Conservation (phyloP, 495 filamentous ascomycete species). For the Friedmanniomyces simplex region DNA sequence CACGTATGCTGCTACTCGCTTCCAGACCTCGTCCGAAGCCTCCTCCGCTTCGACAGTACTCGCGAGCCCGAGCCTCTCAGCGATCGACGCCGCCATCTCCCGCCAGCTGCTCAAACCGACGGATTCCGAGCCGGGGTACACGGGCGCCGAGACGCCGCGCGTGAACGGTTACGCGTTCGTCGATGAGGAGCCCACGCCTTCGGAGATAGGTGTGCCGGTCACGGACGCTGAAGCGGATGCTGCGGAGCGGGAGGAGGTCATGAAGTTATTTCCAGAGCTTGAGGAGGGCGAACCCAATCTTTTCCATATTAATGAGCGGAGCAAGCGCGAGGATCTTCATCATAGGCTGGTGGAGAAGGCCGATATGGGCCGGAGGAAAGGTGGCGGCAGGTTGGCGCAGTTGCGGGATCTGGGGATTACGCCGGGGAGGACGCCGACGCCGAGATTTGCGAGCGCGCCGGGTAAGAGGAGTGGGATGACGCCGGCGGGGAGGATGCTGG, state of each 20-base stretch:
- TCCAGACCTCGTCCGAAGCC: constrained; percentile 26
- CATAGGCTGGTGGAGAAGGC: constrained; percentile 84
- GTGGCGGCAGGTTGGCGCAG: constrained; percentile 32
- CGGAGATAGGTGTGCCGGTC: constrained; percentile 19
- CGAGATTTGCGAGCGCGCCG: constrained; percentile 54
- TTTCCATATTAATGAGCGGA: constrained; percentile 67
- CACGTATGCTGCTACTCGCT: constrained; percentile 67
- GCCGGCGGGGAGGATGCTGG: constrained; percentile 72
- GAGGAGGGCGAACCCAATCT: constrained; percentile 59
- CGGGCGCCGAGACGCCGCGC: constrained; percentile 66
- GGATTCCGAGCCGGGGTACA: constrained; percentile 55
- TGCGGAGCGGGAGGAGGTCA: constrained; percentile 23
- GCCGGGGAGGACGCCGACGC: constrained; percentile 46
- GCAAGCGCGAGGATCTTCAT: constrained; percentile 73
- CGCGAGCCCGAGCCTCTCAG: constrained; percentile 70
- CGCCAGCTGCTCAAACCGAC: constrained; percentile 51
- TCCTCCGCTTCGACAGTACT: constrained; percentile 29
- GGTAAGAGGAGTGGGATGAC: constrained; percentile 38
- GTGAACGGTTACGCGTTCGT: constrained; percentile 93
- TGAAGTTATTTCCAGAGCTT: constrained; percentile 32
- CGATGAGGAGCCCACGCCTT: constrained; percentile 49
- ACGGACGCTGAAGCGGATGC: constrained; percentile 19
- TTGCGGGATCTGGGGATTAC: constrained; percentile 16
- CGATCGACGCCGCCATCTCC: constrained; percentile 76
- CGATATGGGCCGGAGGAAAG: constrained; percentile 48